These are phyloP conservation scores for Eucalyptus caleyi DNA, from an alignment of 345 rosid species.

Conservation along the genomic window DNA sequence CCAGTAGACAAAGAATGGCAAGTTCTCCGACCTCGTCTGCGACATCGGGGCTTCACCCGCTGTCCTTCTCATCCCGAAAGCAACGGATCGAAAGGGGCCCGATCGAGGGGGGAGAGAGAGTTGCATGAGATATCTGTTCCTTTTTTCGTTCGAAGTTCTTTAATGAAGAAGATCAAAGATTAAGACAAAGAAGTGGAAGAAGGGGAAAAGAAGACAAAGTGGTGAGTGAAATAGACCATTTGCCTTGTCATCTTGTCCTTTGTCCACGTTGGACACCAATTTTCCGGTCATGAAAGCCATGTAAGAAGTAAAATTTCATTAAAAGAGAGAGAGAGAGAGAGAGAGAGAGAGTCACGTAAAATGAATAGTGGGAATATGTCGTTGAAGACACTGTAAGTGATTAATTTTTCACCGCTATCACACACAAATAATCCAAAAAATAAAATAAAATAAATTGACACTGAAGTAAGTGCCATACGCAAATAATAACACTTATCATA, in stretches of 20 bases:
- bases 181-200: neutral
- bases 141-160: neutral
- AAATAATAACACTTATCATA: neutral
- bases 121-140: neutral
- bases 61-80: neutral
- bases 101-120: neutral
- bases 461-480: rapidly evolving
- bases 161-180: neutral
- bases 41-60: neutral
- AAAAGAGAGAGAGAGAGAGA: no score
- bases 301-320: neutral
- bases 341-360: neutral
- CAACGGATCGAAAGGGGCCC: neutral
- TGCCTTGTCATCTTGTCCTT: neutral
- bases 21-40: neutral
- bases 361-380: neutral
- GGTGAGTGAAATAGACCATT: no score
- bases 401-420: neutral
- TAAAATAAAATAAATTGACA: neutral
- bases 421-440: neutral
- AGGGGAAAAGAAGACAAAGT: neutral
- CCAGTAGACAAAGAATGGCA: neutral
- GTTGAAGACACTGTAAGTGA: neutral
- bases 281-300: neutral
- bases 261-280: neutral